Base-by-base conservation (phyloP, 257 asterid species). In the Primulina tabacum region DNA sequence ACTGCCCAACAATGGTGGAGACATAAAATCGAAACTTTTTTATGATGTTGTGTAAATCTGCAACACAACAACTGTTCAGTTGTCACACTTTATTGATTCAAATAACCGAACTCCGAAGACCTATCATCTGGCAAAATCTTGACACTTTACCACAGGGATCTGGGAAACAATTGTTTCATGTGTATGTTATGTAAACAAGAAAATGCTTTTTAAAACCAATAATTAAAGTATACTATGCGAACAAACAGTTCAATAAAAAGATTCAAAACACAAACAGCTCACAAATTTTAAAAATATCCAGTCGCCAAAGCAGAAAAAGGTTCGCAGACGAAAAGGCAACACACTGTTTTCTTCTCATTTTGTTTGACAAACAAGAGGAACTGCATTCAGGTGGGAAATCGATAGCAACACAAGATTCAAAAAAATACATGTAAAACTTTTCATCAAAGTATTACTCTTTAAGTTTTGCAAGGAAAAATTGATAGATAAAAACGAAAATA, bases 1-100 rank as follows among this genome's bases (percentile, higher is more conserved):
- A 77, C 77, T 77, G 64, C 76, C 80, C 34, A 78, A 77, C 75
- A 79, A 68, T 37, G 86, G 81, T 26, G 86, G 84, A 79, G 90
- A 78, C 95, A 88, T 88, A 81, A 79, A 77, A 43, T 43, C 18
- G 18, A 43, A 43, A 43, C 18, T 12, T 40, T 4, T 3, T 4
- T 14, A 43, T 43, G 18, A 6, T 43, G 55, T 10, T 38, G 11
- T 38, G 10, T 14, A 43, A 43, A 43, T 43, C 55, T 43, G 55
- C 55, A 14, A 14, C 6, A 43, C 55, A 14, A 43, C 53, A 43
- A 43, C 12, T 43, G 3, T 14, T 43, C 55, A 43, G 18, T 43
- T 11, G 7, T 43, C 55, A 43, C 55, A 38, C 16, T 38, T 38
- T n/a, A 14, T 43, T 43, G n/a, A 14, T 43, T 43, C 55, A 43